Evolutionary conservation across 164 flowering plant species (phyloP).

Genomic region (Magnolia officinalis): DNA sequence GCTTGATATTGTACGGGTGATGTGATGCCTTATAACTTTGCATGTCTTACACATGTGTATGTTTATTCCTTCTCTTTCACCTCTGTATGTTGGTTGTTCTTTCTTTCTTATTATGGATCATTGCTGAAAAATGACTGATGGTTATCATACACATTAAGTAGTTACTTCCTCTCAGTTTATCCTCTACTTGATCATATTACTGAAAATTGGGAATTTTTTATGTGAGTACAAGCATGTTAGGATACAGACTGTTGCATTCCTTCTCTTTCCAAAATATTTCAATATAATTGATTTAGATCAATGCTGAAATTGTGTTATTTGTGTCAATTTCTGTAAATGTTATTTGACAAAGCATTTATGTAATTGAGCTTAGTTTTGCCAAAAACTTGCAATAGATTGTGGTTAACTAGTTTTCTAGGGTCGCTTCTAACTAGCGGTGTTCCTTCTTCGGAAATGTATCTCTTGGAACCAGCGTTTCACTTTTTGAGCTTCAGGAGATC

Average conservation of each 20-base stretch:
- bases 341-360: neutral
- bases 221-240: too few species aligned
- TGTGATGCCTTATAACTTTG: neutral
- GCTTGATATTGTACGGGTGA: conserved; percentile 60
- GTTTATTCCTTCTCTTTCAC: neutral
- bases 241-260: too few species aligned
- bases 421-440: conserved; percentile 69
- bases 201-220: too few species aligned
- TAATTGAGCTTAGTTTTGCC: conserved; percentile 44
- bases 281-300: neutral
- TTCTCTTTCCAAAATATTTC: neutral
- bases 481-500: conserved; percentile 77
- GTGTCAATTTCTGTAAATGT: neutral
- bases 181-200: too few species aligned
- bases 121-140: neutral
- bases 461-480: conserved; percentile 73
- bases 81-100: neutral
- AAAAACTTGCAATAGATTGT: conserved; percentile 81
- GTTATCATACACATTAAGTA: neutral
- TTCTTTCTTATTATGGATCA: neutral
- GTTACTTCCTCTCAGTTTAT: too few species aligned
- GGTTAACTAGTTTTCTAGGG: conserved; percentile 83
- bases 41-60: too few species aligned
- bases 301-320: neutral
- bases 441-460: conserved; percentile 85